Percentiles rank a stretch among this genome's conserved stretches.
Evolutionary conservation across 768 basidiomycete species (phyloP).

Genomic region (Russula compacta): DNA sequence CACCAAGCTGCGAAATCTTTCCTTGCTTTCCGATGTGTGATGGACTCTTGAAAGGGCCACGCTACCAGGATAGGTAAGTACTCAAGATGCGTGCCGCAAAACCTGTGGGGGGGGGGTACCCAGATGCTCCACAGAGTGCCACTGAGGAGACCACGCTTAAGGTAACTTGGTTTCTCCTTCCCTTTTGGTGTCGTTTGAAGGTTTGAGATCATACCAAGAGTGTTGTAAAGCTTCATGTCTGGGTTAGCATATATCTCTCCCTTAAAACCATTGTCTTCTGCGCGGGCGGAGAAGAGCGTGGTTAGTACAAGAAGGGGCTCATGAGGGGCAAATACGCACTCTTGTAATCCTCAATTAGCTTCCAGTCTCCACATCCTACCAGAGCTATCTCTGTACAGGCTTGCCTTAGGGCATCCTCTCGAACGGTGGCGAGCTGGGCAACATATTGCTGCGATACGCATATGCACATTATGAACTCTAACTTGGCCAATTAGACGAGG

Average conservation of each 20-base stretch:
- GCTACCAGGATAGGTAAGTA: not conserved
- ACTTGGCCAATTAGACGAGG: not conserved
- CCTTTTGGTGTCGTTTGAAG: conserved; percentile 9
- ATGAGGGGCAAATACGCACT: not conserved
- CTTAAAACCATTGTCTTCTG: conserved; percentile 11
- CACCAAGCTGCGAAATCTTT: conserved; percentile 15
- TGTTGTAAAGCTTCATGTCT: conserved; percentile 14
- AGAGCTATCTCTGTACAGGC: conserved; percentile 5
- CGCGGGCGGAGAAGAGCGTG: not conserved
- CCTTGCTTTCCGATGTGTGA: conserved; percentile 16
- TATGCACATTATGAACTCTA: not conserved
- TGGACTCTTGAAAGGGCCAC: conserved; percentile 15
- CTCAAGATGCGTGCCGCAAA: not conserved
- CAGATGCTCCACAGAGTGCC: conserved; percentile 11
- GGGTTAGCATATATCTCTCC: conserved; percentile 18
- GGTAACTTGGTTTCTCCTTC: conserved; percentile 13
- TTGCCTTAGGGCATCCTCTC: conserved; percentile 9
- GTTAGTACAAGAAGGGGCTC: not conserved
- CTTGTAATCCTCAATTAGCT: conserved; percentile 16
- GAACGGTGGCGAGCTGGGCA: conserved; percentile 10
- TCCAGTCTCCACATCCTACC: conserved; percentile 18
- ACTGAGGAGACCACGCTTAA: conserved; percentile 6
- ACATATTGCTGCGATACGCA: conserved; percentile 15
- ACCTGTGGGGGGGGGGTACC: not conserved
- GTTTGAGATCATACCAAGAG: conserved; percentile 15